phyloP scores from a whole-genome alignment of 192 early-diverging fungal genomes.

The Mycoemilia scoparia region DNA sequence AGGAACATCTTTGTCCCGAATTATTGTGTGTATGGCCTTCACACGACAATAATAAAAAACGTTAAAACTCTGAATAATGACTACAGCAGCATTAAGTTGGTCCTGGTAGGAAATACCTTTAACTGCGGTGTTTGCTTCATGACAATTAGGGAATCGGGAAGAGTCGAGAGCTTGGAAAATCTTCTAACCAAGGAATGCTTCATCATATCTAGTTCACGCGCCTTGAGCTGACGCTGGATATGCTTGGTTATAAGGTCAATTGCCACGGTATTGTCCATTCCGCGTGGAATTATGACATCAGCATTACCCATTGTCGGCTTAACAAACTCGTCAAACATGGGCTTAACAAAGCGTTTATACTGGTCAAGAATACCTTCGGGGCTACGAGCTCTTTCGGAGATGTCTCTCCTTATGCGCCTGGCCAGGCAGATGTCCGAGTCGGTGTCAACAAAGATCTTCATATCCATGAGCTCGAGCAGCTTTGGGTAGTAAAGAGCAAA shows the following conservation, averaged over 20 bases:
- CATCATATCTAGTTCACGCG: conserved; percentile 29
- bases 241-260: conserved; percentile 87
- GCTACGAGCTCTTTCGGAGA: conserved; percentile 75
- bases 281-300: conserved; percentile 84
- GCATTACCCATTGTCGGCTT: conserved; percentile 84
- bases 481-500: conserved; percentile 81
- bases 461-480: conserved; percentile 66
- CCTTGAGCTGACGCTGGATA: conserved; percentile 64
- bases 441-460: conserved; percentile 87
- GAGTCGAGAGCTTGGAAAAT: conserved; percentile 5
- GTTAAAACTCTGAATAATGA: conserved; percentile 5
- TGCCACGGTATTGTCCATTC: conserved; percentile 75
- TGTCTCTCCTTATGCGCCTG: conserved; percentile 75
- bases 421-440: conserved; percentile 84
- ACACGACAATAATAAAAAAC: conserved; percentile 1
- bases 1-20: conserved; percentile 46
- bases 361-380: conserved; percentile 71
- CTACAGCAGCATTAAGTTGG: conserved; percentile 38
- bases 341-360: conserved; percentile 87
- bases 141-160: conserved; percentile 12
- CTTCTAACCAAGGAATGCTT: conserved; percentile 14
- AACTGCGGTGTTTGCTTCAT: conserved; percentile 32
- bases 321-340: conserved; percentile 80
- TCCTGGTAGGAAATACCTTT: conserved; percentile 26
- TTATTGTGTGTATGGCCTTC: conserved; percentile 60